Base-by-base conservation (phyloP, 2,329 filamentous ascomycete genomes). In the Xylaria sp. region DNA sequence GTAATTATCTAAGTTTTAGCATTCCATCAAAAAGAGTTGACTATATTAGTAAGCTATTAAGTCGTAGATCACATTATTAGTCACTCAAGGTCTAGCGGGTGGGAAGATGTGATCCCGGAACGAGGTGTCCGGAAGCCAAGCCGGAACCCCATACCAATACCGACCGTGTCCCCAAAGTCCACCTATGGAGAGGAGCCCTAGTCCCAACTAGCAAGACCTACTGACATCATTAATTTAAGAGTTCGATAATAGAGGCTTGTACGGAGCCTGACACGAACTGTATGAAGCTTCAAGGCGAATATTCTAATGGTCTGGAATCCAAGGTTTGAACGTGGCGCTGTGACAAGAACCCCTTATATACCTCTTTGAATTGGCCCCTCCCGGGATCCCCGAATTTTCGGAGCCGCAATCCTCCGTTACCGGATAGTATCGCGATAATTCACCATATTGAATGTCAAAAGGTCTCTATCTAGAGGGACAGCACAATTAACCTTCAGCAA, bases 391-490 rank as follows among this genome's bases (percentile, higher is more conserved):
- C 20, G 32, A 39, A 41, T 41, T 12, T 25, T 39, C 53, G 53
- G 32, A 25, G 32, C 20, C 20, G 53, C 15, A 56, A 56, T 39
- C 32, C 32, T 56, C 53, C 53, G 53, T 41, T 56, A 56, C 53
- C 10, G 23, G 32, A 56, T 56, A 18, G 10, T 41, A 30, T 30
- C 25, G 9, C 46, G 46, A 25, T n/a, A 50, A 25, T 10, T 13
- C 15, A n/a, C 25, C 15, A 50, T 50, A 5, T 10, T n/a, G 2
- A 30, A n/a, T 30, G 2, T 50, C 7, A n/a, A 50, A 13, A n/a
- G 4, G 7, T 30, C 46, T 50, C 25, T n/a, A 50, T 3, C 13
- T 30, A 46, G 6, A 30, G n/a, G 13, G 2, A 12, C 8, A 30
- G 13, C 6, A 50, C 13, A 2, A 5, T 28, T 28, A 30, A n/a